Evolutionary conservation across 2,329 filamentous ascomycete genomes (phyloP).

Genomic region (Pseudogymnoascus verrucosus): DNA sequence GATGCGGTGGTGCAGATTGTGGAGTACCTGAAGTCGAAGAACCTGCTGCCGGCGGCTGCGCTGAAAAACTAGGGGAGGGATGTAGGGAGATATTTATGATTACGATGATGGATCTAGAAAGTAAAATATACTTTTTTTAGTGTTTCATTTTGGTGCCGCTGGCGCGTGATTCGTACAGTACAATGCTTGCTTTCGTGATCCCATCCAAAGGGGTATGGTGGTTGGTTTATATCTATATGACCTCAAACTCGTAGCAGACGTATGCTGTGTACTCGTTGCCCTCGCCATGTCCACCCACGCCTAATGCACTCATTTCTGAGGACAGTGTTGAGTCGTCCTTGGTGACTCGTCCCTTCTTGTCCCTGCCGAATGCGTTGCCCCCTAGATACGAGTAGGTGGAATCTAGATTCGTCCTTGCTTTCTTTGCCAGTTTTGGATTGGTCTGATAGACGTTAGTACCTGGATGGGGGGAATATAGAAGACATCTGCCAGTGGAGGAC

Average conservation of each 20-base stretch:
- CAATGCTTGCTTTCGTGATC: constrained; percentile 1
- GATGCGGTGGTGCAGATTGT: constrained; percentile 83
- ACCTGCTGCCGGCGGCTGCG: constrained; percentile 38
- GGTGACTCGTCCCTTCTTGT: constrained; percentile 86
- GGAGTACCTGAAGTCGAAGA: constrained; percentile 65
- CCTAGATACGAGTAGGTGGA: constrained; percentile 82
- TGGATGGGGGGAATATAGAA: background rate
- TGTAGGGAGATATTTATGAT: background rate
- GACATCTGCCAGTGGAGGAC: constrained; percentile 21
- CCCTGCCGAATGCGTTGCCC: constrained; percentile 85
- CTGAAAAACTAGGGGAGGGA: constrained; percentile 10
- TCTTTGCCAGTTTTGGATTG: constrained; percentile 71
- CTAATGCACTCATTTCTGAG: constrained; percentile 75
- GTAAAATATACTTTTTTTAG: constrained; percentile 2
- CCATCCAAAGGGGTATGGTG: background rate
- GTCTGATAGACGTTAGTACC: constrained; percentile 47
- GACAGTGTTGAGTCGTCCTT: constrained; percentile 78
- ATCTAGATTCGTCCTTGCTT: constrained; percentile 73
- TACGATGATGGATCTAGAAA: constrained; percentile 5
- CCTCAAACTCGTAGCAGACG: constrained; percentile 93
- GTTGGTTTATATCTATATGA: constrained; percentile 35
- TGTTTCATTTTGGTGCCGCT: background rate
- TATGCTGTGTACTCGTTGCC: constrained; percentile 87
- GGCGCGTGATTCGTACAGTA: background rate
- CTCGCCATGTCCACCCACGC: constrained; percentile 53